These are phyloP conservation scores for Arabidopsis thaliana DNA, from an alignment of 345 rosid genomes.

Conservation along the genomic window DNA sequence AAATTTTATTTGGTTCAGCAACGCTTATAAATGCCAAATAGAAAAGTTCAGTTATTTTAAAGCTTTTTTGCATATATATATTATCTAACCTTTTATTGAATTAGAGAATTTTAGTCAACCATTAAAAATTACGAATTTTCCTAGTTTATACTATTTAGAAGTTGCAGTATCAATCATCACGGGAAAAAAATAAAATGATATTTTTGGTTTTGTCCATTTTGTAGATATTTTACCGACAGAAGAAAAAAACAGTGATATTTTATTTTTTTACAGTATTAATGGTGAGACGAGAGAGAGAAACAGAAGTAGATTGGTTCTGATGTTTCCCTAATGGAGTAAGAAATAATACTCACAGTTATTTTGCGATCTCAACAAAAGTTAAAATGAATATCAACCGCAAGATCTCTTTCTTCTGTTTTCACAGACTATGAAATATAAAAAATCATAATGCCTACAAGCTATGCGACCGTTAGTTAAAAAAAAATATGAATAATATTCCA, in stretches of 20 bases:
- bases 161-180: neutral
- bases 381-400: slow-evolving; percentile 22
- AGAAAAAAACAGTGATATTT: slow-evolving; percentile 11
- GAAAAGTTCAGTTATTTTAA: no score
- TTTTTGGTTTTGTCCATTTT: slow-evolving; percentile 20
- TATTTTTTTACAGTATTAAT: slow-evolving; percentile 31
- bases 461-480: slow-evolving; percentile 14
- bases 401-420: slow-evolving; percentile 9
- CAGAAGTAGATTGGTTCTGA: slow-evolving; percentile 47
- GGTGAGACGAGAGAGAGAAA: slow-evolving; percentile 38
- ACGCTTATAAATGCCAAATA: no score
- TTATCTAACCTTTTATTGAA: no score
- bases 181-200: slow-evolving; percentile 2
- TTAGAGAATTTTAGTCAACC: no score
- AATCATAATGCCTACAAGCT: slow-evolving; percentile 5
- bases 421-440: neutral
- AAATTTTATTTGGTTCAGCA: no score
- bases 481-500: neutral
- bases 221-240: slow-evolving; percentile 36
- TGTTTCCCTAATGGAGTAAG: slow-evolving; percentile 49
- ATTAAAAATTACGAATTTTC: neutral
- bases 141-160: neutral
- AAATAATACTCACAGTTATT: slow-evolving; percentile 32
- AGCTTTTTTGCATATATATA: no score
- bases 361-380: slow-evolving; percentile 29